Evolutionary conservation across 257 asterid genomes (phyloP).

Genomic region (Lavandula angustifolia): DNA sequence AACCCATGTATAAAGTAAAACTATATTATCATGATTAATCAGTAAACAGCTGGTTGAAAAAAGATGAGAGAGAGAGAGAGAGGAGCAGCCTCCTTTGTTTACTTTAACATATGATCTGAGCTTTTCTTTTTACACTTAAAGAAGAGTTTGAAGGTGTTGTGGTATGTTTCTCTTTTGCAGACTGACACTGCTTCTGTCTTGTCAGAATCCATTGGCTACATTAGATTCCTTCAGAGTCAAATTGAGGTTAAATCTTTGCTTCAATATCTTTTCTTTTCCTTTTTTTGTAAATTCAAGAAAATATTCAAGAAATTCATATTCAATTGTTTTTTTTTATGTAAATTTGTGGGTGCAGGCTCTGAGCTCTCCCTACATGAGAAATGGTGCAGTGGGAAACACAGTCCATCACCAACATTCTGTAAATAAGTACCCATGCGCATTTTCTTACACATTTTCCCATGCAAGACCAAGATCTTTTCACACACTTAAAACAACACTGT

Average conservation of each 20-base stretch:
- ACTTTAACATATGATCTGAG: constrained; percentile 34
- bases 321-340: neutral
- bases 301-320: too few relatives aligned
- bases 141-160: constrained; percentile 41
- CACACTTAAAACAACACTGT: constrained; percentile 22
- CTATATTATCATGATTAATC: neutral
- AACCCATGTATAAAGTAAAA: constrained; percentile 37
- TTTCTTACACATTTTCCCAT: constrained; percentile 50
- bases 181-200: constrained; percentile 99
- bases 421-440: constrained; percentile 38
- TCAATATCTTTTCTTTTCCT: neutral
- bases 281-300: neutral
- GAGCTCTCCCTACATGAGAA: constrained; percentile 67
- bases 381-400: constrained; percentile 46
- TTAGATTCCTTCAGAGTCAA: constrained; percentile 92
- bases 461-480: constrained; percentile 40
- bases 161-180: constrained; percentile 80
- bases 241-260: constrained; percentile 60
- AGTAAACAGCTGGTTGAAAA: neutral
- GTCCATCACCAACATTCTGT: constrained; percentile 60
- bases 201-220: constrained; percentile 94
- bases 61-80: neutral
- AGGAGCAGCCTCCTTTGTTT: constrained; percentile 1
- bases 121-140: constrained; percentile 32
- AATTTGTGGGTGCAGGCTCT: constrained; percentile 48